phyloP scores from a whole-genome alignment of 2,329 filamentous ascomycete species.

The Fusarium nodosum region DNA sequence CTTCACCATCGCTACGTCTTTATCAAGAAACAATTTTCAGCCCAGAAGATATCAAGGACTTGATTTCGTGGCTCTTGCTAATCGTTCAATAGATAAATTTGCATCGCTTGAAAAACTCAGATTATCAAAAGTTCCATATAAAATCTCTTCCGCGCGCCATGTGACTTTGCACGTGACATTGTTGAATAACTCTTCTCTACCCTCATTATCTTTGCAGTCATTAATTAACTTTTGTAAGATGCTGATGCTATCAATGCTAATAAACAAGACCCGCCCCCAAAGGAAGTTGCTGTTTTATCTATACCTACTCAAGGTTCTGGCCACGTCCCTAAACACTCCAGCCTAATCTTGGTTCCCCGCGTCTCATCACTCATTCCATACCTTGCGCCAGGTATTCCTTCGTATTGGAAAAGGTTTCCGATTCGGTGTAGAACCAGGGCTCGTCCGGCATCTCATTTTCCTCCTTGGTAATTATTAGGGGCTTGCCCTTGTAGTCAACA shows the following conservation, averaged over 20 bases:
- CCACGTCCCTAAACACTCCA: too few relatives aligned
- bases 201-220: neutral
- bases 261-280: neutral
- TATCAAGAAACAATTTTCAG: rapidly evolving
- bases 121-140: neutral
- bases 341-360: too few relatives aligned
- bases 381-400: conserved; percentile 27
- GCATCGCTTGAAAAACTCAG: neutral
- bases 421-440: conserved; percentile 17
- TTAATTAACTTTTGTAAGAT: neutral
- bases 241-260: neutral
- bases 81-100: neutral
- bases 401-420: conserved; percentile 13
- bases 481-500: conserved; percentile 20
- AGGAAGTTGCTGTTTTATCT: neutral
- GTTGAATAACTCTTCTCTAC: neutral
- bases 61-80: neutral
- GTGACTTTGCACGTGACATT: conserved; percentile 13
- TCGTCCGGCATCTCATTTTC: conserved; percentile 29
- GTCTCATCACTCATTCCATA: conserved; percentile 1
- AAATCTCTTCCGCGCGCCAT: neutral
- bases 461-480: conserved; percentile 15
- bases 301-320: neutral
- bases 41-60: neutral
- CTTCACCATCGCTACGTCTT: neutral